These are phyloP conservation scores for Auriscalpium microsporum DNA, from an alignment of 768 basidiomycete genomes.

Conservation along the genomic window DNA sequence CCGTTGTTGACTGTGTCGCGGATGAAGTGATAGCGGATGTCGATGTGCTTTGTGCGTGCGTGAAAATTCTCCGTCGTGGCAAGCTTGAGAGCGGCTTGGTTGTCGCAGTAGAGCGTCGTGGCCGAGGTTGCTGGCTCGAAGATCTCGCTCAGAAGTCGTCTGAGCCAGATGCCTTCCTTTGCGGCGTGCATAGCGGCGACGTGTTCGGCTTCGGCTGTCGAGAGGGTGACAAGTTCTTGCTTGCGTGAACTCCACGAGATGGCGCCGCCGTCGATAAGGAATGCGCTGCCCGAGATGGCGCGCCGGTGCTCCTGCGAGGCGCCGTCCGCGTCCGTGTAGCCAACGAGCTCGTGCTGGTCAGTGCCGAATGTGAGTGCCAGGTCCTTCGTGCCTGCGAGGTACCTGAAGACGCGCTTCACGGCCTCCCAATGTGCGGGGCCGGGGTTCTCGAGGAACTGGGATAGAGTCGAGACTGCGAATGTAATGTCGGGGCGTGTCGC, in stretches of 20 bases:
- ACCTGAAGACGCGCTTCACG: slow-evolving; percentile 32
- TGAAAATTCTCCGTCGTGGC: background rate
- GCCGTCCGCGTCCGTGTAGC: slow-evolving; percentile 24
- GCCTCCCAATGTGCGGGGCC: slow-evolving; percentile 28
- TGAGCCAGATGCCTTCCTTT: slow-evolving; percentile 30
- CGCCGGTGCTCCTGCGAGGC: slow-evolving; percentile 16
- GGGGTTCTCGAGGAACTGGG: slow-evolving; percentile 28
- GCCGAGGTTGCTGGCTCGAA: background rate
- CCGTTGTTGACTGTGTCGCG: background rate
- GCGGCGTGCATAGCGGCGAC: slow-evolving; percentile 26
- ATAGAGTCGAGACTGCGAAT: slow-evolving; percentile 25
- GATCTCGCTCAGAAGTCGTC: slow-evolving; percentile 15
- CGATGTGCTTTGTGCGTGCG: slow-evolving; percentile 1
- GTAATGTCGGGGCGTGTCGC: slow-evolving; percentile 33
- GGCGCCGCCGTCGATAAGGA: slow-evolving; percentile 25
- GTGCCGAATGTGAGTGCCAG: slow-evolving; percentile 13
- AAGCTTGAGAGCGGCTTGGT: background rate
- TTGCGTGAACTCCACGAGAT: slow-evolving; percentile 33
- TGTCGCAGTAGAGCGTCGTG: background rate
- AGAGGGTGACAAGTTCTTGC: slow-evolving; percentile 31
- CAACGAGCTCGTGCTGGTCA: slow-evolving; percentile 1
- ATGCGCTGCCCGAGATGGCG: slow-evolving; percentile 25
- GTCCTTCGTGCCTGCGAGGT: slow-evolving; percentile 27
- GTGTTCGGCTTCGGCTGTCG: slow-evolving; percentile 38
- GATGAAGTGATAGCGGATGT: slow-evolving; percentile 2